Evolutionary conservation across 2,329 filamentous ascomycete species (phyloP).

Genomic region (Eurotiales sp.): DNA sequence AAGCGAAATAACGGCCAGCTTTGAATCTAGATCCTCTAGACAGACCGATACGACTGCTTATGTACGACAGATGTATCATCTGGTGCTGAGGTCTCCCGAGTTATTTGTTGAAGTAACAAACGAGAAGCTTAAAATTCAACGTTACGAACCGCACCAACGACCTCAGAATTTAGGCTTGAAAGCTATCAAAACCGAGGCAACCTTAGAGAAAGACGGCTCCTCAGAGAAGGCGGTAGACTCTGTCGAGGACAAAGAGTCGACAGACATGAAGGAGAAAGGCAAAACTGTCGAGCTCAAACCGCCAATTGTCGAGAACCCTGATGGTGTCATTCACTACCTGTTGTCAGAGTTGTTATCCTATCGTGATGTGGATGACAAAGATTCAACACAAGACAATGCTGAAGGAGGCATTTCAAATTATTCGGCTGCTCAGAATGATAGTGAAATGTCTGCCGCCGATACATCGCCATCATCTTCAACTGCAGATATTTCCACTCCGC

Average conservation of each 20-base stretch:
- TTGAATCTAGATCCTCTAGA: conserved; percentile 58
- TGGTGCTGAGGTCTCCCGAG: conserved; percentile 75
- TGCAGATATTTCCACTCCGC: conserved; percentile 25
- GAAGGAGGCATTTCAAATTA: conserved; percentile 29
- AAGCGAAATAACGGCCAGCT: conserved; percentile 76
- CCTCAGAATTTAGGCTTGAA: conserved; percentile 54
- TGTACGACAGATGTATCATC: conserved; percentile 70
- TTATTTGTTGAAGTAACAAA: conserved; percentile 85
- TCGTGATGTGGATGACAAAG: conserved; percentile 85
- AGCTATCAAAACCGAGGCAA: conserved; percentile 37
- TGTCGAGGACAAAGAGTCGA: conserved; percentile 15
- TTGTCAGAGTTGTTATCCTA: conserved; percentile 90
- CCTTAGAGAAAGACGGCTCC: conserved; percentile 22
- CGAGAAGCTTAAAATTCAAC: conserved; percentile 71
- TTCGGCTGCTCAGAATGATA: conserved; percentile 39
- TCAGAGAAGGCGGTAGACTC: conserved; percentile 32
- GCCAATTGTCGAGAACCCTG: conserved; percentile 84
- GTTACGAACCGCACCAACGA: conserved; percentile 56
- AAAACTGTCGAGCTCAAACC: conserved; percentile 71
- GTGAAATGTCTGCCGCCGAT: conserved; percentile 49
- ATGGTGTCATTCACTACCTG: conserved; percentile 92
- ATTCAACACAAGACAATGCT: conserved; percentile 42
- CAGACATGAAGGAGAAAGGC: conserved; percentile 30
- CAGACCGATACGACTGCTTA: conserved; percentile 68
- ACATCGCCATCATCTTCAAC: conserved; percentile 31